Percentiles rank a stretch among this genome's conserved stretches.
phyloP scores from a whole-genome alignment of 139 green algal species.

The Chlorella sp. region DNA sequence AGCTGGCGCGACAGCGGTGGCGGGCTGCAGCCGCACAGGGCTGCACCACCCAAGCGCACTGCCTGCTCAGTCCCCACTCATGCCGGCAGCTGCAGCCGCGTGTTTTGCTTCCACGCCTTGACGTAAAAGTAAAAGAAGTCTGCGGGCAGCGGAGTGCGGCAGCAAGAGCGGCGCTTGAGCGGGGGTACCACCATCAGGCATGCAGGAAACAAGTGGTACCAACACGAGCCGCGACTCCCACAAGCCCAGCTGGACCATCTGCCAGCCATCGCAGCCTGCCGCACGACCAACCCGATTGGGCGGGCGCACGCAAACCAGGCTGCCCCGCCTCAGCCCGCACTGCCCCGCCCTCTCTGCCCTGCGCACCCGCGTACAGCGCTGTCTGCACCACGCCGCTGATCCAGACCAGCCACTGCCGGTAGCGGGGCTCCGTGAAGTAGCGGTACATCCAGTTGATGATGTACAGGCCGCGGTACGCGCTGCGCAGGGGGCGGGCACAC shows the following conservation, averaged over 20 bases:
- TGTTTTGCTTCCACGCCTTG: constrained; percentile 85
- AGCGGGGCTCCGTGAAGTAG: constrained; percentile 90
- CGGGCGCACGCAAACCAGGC: too few relatives aligned
- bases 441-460: constrained; percentile 99
- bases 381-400: constrained; percentile 93
- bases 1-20: too few relatives aligned
- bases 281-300: neutral
- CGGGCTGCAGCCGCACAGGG: too few relatives aligned
- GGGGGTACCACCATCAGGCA: neutral
- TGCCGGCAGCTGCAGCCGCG: constrained; percentile 85
- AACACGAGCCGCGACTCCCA: too few relatives aligned
- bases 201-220: neutral
- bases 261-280: too few relatives aligned
- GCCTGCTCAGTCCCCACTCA: constrained; percentile 31
- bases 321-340: neutral
- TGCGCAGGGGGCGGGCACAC: constrained; percentile 27
- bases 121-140: constrained; percentile 99
- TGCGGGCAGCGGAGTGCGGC: constrained; percentile 88
- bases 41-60: too few relatives aligned
- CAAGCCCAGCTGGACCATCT: too few relatives aligned
- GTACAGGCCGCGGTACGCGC: constrained; percentile 93
- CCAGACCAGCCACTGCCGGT: constrained; percentile 94
- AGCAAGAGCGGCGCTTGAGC: constrained; percentile 44
- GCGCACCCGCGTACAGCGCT: constrained; percentile 73
- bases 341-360: neutral